Evolutionary conservation across 1,139 yeast genomes (phyloP), one percentile per base, ranked within the genome.

Genomic region (Hemisphaericaspora subhashii): DNA sequence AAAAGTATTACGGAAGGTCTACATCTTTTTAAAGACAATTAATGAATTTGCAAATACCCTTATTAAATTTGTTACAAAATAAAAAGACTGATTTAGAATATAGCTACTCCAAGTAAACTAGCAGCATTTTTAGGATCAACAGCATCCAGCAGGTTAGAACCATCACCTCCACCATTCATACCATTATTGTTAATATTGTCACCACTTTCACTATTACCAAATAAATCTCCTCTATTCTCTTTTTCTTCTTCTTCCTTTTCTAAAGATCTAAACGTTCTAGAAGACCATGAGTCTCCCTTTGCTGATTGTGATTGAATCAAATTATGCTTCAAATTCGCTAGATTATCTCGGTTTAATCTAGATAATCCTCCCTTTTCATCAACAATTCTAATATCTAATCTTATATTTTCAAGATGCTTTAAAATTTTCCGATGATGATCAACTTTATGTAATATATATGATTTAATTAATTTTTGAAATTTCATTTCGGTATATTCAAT

Each of bases 71-170:
- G n/a, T n/a, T n/a, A n/a, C n/a, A 14, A 27, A 17, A 26, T n/a
- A 26, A 10, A 26, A 13, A 13, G 7, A n/a, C 7, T 7, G 6
- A 11, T 26, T 46, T 61, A 83, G 53, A 86, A 87, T 1, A 87
- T 81, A 2, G 92, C 82, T 2, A 82, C 82, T 1, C 95, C 95
- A 31, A 89, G 67, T 31, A 89, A 55, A 35, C 79, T 69, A 1
- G 96, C 97, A 1, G 96, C 97, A 54, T 81, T 82, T 48, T 79
- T 79, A 1, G 96, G 95, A 62, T 87, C 92, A 5, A 87, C 78
- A 2, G 63, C 62, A 9, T 66, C 47, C 11, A 56, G 51, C 14
- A 62, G 65, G 3, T 47, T 57, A 12, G 54, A 64, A 7, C 50
- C 56, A 16, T 42, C 48, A 11, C 44, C 46, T 1, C 20, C 15